These are phyloP conservation scores for Hirsutella thompsonii DNA, from an alignment of 2,329 filamentous ascomycete species.

Conservation along the genomic window DNA sequence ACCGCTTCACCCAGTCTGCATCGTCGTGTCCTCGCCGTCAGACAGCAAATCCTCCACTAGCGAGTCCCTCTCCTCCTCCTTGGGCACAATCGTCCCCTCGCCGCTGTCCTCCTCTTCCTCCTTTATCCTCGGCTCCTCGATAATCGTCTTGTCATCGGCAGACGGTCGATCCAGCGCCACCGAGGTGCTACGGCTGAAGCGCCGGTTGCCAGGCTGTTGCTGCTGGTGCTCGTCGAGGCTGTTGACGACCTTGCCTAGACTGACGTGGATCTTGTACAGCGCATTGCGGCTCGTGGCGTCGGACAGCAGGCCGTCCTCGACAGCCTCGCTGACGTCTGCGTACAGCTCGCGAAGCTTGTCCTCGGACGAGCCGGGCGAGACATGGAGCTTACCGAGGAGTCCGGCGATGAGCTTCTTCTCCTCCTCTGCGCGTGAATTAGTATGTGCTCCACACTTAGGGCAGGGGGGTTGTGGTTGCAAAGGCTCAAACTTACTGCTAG, in stretches of 20 bases:
- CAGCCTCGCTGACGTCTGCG: conserved; percentile 44
- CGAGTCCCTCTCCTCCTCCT: conserved; percentile 19
- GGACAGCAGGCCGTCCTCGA: conserved; percentile 46
- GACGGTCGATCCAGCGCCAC: conserved; percentile 16
- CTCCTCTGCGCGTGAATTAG: conserved; percentile 43
- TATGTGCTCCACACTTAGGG: background rate
- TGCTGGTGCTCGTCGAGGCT: conserved; percentile 38
- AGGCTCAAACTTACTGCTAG: conserved; percentile 45
- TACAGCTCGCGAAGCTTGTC: conserved; percentile 45
- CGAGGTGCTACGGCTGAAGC: conserved; percentile 32
- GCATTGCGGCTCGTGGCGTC: conserved; percentile 52
- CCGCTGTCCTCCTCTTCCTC: conserved; percentile 32
- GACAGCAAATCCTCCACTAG: conserved; percentile 26
- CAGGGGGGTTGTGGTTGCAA: background rate
- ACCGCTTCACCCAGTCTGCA: conserved; percentile 11
- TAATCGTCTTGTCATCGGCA: conserved; percentile 24
- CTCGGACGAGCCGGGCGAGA: conserved; percentile 53
- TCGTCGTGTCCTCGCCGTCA: conserved; percentile 25
- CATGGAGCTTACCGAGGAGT: conserved; percentile 70
- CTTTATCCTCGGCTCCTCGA: conserved; percentile 31
- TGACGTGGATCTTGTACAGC: conserved; percentile 55
- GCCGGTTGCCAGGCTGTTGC: conserved; percentile 20
- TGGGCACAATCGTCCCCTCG: conserved; percentile 15
- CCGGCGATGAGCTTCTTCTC: conserved; percentile 73
- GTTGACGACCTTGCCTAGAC: conserved; percentile 55